These are phyloP conservation scores for Arthrobotrys musiformis DNA, from an alignment of 2,329 filamentous ascomycete species.

Conservation along the genomic window DNA sequence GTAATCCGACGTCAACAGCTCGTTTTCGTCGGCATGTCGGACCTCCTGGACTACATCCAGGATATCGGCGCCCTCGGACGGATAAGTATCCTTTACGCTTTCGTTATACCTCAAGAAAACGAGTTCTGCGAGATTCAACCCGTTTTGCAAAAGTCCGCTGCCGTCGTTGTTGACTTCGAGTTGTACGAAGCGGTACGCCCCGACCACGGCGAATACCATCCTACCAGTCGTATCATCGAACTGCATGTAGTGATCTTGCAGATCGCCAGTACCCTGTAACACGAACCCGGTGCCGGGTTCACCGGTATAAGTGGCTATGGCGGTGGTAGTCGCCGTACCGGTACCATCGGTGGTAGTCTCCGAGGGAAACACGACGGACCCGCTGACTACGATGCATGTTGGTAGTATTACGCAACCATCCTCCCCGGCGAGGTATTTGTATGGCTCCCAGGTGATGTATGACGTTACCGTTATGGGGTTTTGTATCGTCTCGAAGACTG, in stretches of 20 bases:
- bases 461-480: not conserved
- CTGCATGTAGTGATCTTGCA: not conserved
- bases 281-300: not conserved
- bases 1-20: not conserved
- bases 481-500: not conserved
- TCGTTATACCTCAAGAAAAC: conserved; percentile 1
- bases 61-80: not conserved
- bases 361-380: not conserved
- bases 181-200: not conserved
- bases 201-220: not conserved
- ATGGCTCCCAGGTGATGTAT: not conserved
- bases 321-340: not conserved
- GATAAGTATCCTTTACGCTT: not conserved
- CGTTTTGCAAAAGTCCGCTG: conserved; percentile 3
- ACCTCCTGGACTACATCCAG: not conserved
- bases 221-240: not conserved
- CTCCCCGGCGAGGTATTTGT: too few species aligned
- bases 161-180: not conserved
- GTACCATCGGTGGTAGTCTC: not conserved
- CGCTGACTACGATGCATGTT: not conserved
- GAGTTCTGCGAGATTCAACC: not conserved
- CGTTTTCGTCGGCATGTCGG: not conserved
- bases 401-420: not conserved
- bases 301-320: not conserved
- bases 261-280: not conserved